These are phyloP conservation scores for Pseudisothecium myosuroides DNA, from an alignment of 225 moss, liverwort and hornwort species.

Conservation along the genomic window DNA sequence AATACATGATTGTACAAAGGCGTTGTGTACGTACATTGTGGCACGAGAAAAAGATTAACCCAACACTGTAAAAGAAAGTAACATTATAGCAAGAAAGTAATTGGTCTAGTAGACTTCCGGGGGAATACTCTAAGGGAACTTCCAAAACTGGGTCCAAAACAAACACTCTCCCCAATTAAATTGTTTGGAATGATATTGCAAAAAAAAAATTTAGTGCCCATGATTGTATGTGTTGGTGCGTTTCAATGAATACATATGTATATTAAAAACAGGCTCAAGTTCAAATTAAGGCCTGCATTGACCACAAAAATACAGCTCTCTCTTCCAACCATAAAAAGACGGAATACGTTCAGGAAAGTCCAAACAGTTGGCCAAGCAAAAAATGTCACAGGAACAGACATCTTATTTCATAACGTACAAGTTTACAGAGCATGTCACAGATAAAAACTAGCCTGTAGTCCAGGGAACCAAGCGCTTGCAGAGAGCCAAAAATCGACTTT, in stretches of 20 bases:
- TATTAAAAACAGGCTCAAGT: background rate
- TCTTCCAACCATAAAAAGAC: background rate
- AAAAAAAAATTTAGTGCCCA: background rate
- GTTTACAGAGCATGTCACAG: background rate
- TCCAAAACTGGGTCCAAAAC: background rate
- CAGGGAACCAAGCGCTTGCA: background rate
- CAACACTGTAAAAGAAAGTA: background rate
- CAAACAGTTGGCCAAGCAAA: background rate
- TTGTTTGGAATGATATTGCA: no score
- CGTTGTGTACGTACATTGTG: no score
- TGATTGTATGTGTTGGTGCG: background rate
- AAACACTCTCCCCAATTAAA: no score
- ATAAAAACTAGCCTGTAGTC: background rate
- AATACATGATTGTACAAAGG: no score
- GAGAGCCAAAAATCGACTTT: background rate
- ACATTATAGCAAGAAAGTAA: background rate
- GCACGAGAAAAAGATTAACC: background rate
- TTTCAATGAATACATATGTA: background rate
- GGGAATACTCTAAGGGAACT: background rate
- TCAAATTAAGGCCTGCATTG: background rate
- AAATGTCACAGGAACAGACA: background rate
- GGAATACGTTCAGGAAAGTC: background rate
- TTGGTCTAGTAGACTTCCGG: background rate
- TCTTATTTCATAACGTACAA: background rate
- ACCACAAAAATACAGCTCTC: background rate